phyloP scores from a whole-genome alignment of 441 rosid genomes.

The Pelargonium fulgidum region DNA sequence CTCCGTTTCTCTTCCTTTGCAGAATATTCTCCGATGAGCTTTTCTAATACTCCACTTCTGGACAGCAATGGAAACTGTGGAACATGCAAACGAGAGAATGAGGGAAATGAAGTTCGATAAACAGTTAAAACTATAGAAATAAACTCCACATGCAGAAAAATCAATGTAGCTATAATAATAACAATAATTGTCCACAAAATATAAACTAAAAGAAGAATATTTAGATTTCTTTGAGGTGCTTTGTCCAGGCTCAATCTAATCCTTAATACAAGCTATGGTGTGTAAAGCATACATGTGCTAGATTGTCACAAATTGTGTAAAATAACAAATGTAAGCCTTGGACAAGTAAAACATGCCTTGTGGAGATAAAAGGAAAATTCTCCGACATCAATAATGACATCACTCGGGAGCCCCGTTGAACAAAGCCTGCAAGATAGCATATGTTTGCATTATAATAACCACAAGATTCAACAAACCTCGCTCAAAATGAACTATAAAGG shows the following conservation, averaged over 20 bases:
- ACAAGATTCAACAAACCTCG: background rate
- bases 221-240: conserved; percentile 1
- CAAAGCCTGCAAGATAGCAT: conserved; percentile 47
- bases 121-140: conserved; percentile 7
- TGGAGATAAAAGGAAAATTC: conserved; percentile 72
- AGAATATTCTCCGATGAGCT: conserved; percentile 39
- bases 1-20: conserved; percentile 35
- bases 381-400: conserved; percentile 60
- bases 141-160: background rate
- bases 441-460: background rate
- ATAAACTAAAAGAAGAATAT: background rate
- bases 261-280: background rate
- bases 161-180: background rate
- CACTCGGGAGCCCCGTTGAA: conserved; percentile 79
- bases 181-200: background rate
- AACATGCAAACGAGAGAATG: conserved; percentile 12
- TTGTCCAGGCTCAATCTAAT: background rate
- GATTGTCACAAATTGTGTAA: background rate
- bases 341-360: conserved; percentile 40
- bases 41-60: conserved; percentile 59
- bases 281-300: background rate
- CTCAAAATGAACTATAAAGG: background rate
- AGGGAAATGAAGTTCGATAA: background rate
- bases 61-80: conserved; percentile 81
- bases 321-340: background rate